Conservation (phyloP, 2,329 filamentous ascomycete species). For the Pseudonectria buxi region DNA sequence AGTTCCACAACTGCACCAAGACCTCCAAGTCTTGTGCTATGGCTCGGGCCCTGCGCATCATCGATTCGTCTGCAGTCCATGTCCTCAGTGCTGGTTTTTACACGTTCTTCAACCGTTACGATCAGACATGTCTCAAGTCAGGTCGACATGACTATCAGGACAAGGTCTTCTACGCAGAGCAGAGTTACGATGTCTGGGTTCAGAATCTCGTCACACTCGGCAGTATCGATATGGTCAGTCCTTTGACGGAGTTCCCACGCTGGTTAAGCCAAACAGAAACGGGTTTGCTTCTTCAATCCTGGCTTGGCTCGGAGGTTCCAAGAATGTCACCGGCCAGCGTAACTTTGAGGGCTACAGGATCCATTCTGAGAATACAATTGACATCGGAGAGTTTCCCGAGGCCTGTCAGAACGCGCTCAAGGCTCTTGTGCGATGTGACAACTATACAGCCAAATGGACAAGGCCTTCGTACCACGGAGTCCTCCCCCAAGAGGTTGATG, state of each 20-base stretch:
- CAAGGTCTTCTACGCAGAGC: slow-evolving; percentile 9
- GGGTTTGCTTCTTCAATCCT: slow-evolving; percentile 12
- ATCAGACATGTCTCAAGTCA: slow-evolving; percentile 18
- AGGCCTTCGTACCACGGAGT: slow-evolving; percentile 3
- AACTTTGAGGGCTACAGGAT: slow-evolving; percentile 11
- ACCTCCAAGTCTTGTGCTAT: slow-evolving; percentile 11
- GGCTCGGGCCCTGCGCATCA: slow-evolving; percentile 20
- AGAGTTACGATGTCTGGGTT: slow-evolving; percentile 17
- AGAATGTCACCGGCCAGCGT: slow-evolving; percentile 6
- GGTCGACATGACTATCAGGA: slow-evolving; percentile 17
- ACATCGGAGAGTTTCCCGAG: background rate
- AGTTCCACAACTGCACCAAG: slow-evolving; percentile 6
- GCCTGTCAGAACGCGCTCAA: slow-evolving; percentile 6
- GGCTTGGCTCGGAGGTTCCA: slow-evolving; percentile 11
- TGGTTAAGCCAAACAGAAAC: slow-evolving; percentile 9
- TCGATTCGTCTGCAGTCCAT: slow-evolving; percentile 12
- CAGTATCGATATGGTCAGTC: slow-evolving; percentile 12
- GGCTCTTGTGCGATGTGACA: slow-evolving; percentile 3
- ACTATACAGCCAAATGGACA: slow-evolving; percentile 1
- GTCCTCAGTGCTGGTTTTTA: slow-evolving; percentile 23
- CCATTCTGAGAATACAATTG: background rate
- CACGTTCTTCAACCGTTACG: slow-evolving; percentile 20
- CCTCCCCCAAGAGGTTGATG: slow-evolving; percentile 1
- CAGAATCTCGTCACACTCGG: slow-evolving; percentile 17
- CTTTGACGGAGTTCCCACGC: slow-evolving; percentile 4